phyloP scores from a whole-genome alignment of 176 grass and related monocot species.

The Pontederia paniculata region DNA sequence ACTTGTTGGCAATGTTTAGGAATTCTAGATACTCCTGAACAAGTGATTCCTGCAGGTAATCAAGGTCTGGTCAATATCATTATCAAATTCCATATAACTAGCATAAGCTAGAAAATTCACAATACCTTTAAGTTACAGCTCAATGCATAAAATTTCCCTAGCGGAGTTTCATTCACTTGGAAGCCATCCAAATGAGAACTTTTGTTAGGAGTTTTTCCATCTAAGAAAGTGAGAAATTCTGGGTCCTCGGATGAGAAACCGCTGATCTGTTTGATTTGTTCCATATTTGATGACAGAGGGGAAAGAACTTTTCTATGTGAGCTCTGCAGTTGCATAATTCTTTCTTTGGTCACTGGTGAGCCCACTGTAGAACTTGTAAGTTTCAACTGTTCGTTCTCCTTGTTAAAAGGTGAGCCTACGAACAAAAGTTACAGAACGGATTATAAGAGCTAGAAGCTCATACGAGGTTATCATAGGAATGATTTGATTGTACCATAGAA shows the following conservation, averaged over 20 bases:
- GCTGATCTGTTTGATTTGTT: slow-evolving; percentile 9
- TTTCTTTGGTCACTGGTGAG: neutral
- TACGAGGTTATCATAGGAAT: neutral
- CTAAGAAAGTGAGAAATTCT: slow-evolving; percentile 14
- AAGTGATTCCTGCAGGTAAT: slow-evolving; percentile 52
- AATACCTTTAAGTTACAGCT: slow-evolving; percentile 52
- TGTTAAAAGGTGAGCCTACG: slow-evolving; percentile 27
- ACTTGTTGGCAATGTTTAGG: slow-evolving; percentile 81
- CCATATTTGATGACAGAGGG: slow-evolving; percentile 56
- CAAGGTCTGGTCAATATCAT: slow-evolving; percentile 1
- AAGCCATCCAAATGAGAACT: slow-evolving; percentile 21
- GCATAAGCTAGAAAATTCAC: neutral
- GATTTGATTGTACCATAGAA: neutral
- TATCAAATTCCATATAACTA: neutral
- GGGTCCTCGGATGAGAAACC: slow-evolving; percentile 21
- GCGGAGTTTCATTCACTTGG: slow-evolving; percentile 35
- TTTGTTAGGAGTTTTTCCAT: slow-evolving; percentile 36
- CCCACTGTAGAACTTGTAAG: neutral
- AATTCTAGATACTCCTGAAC: slow-evolving; percentile 63
- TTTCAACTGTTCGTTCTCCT: slow-evolving; percentile 27
- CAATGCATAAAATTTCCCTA: slow-evolving; percentile 55
- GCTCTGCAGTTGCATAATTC: neutral
- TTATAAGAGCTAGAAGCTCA: neutral
- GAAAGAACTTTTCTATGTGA: slow-evolving; percentile 61
- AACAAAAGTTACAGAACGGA: slow-evolving; percentile 21